These are phyloP conservation scores for Penicillium griseofulvum DNA, from an alignment of 2,329 filamentous ascomycete species.

Conservation along the genomic window DNA sequence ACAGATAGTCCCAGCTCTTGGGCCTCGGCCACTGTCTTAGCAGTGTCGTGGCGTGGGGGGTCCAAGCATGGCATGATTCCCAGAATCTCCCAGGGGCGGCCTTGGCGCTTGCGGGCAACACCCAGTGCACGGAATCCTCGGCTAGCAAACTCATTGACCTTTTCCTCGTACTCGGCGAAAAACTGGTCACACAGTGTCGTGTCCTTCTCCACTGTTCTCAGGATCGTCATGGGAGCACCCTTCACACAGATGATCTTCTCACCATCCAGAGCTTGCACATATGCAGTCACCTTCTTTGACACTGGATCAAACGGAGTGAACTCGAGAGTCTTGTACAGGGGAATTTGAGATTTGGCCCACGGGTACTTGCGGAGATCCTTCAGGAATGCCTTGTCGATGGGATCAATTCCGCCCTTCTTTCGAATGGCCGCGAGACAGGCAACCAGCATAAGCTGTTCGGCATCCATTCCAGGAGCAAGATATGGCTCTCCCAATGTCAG, in stretches of 20 bases:
- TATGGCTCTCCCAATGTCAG: slow-evolving; percentile 82
- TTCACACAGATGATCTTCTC: slow-evolving; percentile 87
- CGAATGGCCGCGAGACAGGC: slow-evolving; percentile 84
- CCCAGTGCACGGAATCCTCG: slow-evolving; percentile 93
- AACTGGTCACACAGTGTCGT: slow-evolving; percentile 73
- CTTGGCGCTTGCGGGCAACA: slow-evolving; percentile 84
- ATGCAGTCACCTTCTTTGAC: slow-evolving; percentile 84
- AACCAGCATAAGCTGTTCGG: slow-evolving; percentile 87
- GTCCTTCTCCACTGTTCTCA: slow-evolving; percentile 79
- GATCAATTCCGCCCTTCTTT: slow-evolving; percentile 94
- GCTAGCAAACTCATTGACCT: slow-evolving; percentile 85
- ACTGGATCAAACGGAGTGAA: slow-evolving; percentile 90
- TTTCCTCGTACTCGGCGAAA: slow-evolving; percentile 84
- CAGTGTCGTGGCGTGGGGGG: slow-evolving; percentile 86
- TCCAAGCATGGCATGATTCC: slow-evolving; percentile 95
- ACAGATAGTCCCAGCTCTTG: slow-evolving; percentile 84
- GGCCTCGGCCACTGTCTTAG: slow-evolving; percentile 84
- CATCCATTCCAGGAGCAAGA: slow-evolving; percentile 75
- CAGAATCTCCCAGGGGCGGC: slow-evolving; percentile 82
- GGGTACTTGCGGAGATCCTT: slow-evolving; percentile 82
- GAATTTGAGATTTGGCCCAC: slow-evolving; percentile 73
- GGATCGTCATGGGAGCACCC: slow-evolving; percentile 81
- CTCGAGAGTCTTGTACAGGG: slow-evolving; percentile 79
- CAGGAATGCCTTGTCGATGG: slow-evolving; percentile 92
- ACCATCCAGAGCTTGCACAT: slow-evolving; percentile 79